Evolutionary conservation across 2,329 filamentous ascomycete genomes (phyloP).

Genomic region (Apiospora sp.): DNA sequence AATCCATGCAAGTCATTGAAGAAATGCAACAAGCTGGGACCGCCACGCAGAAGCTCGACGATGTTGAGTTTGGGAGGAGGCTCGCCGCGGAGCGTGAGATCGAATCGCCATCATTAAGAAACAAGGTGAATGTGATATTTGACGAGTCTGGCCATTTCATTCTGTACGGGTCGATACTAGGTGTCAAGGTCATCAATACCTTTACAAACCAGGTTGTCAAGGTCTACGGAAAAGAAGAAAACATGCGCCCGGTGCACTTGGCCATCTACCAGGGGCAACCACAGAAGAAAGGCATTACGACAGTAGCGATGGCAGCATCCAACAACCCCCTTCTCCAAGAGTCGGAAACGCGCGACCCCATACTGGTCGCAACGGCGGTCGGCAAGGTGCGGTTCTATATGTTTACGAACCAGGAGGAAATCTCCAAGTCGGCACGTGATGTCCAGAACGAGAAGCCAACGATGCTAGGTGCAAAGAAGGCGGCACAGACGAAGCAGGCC

Average conservation of each 20-base stretch:
- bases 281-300: conserved; percentile 91
- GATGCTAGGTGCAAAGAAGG: conserved; percentile 65
- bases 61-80: conserved; percentile 89
- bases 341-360: conserved; percentile 88
- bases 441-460: conserved; percentile 94
- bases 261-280: conserved; percentile 94
- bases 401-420: conserved; percentile 89
- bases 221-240: conserved; percentile 89
- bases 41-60: conserved; percentile 80
- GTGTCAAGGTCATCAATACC: conserved; percentile 95
- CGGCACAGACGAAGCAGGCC: conserved; percentile 64
- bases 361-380: conserved; percentile 83
- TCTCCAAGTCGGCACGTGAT: conserved; percentile 85
- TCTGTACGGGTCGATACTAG: conserved; percentile 89
- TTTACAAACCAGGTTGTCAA: conserved; percentile 92
- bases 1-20: conserved; percentile 86
- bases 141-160: conserved; percentile 97
- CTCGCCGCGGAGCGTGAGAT: conserved; percentile 88
- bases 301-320: conserved; percentile 96
- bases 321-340: conserved; percentile 92
- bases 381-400: conserved; percentile 96
- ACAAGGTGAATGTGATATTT: conserved; percentile 87
- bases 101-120: conserved; percentile 71
- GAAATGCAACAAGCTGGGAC: conserved; percentile 97
- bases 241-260: conserved; percentile 82